Percentiles rank a stretch among this genome's conserved stretches.
These are phyloP conservation scores for Paratinospora sagittata DNA, from an alignment of 164 flowering plant genomes.

Conservation along the genomic window DNA sequence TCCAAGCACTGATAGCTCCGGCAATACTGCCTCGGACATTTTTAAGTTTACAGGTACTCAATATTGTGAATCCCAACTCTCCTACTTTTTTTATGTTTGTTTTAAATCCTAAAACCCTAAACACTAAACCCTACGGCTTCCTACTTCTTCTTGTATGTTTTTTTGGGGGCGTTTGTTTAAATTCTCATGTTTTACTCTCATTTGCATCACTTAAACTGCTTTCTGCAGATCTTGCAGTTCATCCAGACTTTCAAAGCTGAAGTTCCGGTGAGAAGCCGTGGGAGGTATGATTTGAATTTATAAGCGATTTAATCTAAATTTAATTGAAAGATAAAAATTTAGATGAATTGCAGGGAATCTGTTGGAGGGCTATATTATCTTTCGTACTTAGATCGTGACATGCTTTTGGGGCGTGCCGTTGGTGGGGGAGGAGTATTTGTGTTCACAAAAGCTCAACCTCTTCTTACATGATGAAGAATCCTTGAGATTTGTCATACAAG, in stretches of 20 bases:
- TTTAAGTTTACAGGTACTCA: conserved; percentile 71
- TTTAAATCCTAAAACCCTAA: too few species aligned
- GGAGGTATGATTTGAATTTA: conserved; percentile 33
- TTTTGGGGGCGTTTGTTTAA: too few species aligned
- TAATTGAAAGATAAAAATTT: neutral
- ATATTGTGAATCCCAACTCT: neutral
- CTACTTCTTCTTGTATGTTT: too few species aligned
- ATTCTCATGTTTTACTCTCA: neutral
- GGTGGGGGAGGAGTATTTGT: conserved; percentile 91
- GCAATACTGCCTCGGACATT: conserved; percentile 77
- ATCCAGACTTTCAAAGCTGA: conserved; percentile 66
- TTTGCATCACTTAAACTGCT: neutral
- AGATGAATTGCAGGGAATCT: conserved; percentile 37
- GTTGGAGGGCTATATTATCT: conserved; percentile 89
- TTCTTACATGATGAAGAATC: conserved; percentile 18
- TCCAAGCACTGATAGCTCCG: conserved; percentile 85
- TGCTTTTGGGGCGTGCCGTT: conserved; percentile 91
- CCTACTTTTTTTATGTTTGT: too few species aligned
- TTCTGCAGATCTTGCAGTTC: conserved; percentile 75
- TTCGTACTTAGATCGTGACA: conserved; percentile 66
- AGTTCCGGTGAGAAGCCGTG: conserved; percentile 55
- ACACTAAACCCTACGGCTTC: too few species aligned
- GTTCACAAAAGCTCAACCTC: conserved; percentile 74
- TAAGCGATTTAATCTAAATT: neutral
- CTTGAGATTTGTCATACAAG: neutral